Evolutionary conservation across 2,329 filamentous ascomycete genomes (phyloP), one percentile per base, ranked within the genome.

Genomic region (Stenocarpella maydis): DNA sequence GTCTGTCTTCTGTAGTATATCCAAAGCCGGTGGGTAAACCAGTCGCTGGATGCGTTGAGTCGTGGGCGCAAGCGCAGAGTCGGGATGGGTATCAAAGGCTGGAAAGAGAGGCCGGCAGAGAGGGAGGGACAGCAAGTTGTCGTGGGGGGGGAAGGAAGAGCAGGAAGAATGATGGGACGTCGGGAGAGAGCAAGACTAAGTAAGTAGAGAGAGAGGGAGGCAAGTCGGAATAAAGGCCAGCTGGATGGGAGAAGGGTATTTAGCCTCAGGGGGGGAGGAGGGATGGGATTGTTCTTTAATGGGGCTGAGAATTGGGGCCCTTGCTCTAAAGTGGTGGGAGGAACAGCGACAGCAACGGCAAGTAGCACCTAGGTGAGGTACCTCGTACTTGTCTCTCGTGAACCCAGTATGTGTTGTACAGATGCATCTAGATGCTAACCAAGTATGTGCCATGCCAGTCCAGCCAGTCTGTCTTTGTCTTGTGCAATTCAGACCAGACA

Each of bases 211-310:
- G 43, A 45, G 53, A 31, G 31, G 53, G 54, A 37, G 63, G 47
- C 68, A 68, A 65, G 53, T 52, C 69, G 68, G 68, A 68, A 63
- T 64, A 69, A 68, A 67, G 65, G 69, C 61, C 67, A 69, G 69
- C 60, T 71, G 53, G 66, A 60, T 55, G 43, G 60, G 60, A 58
- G 52, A 67, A 34, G 52, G 54, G 26, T 50, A n/a, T 63, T 50
- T 63, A 43, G 60, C 39, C 55, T 63, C 54, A 64, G 58, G 68
- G 69, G 69, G 34, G 68, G 69, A 66, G 34, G 9, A 9, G 34
- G 70, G 70, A 63, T 67, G 70, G 65, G 60, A 63, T 65, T 72
- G 65, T 65, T 71, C 70, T 72, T 72, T 72, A 71, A 64, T 72
- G 69, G 65, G 63, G 47, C 69, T 61, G 65, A 58, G 52, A 49